Conservation (phyloP, 768 basidiomycete species). For the Plicaturopsis crispa region DNA sequence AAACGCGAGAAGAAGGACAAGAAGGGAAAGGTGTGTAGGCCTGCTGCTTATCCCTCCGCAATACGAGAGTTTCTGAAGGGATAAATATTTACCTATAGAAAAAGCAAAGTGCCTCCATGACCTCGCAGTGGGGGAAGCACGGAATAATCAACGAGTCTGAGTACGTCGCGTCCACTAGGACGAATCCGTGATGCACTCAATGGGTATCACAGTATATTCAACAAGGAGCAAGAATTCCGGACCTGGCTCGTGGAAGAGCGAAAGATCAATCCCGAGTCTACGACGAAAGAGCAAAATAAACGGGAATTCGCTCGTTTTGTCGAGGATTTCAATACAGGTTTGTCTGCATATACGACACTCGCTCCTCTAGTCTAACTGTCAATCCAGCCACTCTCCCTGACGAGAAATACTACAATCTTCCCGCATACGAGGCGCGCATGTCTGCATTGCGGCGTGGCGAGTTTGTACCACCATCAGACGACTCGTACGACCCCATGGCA, state of each 20-base stretch:
- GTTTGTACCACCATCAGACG: conserved; percentile 62
- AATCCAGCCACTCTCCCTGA: conserved; percentile 79
- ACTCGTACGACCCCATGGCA: conserved; percentile 73
- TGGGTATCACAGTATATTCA: conserved; percentile 54
- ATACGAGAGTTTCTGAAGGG: neutral
- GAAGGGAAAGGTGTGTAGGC: conserved; percentile 43
- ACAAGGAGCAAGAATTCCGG: conserved; percentile 80
- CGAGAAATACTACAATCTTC: conserved; percentile 94
- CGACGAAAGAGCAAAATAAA: conserved; percentile 77
- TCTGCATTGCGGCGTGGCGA: conserved; percentile 77
- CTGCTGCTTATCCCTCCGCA: conserved; percentile 1
- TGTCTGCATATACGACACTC: conserved; percentile 7
- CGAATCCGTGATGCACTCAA: neutral
- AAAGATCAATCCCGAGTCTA: conserved; percentile 83
- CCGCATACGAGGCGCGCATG: conserved; percentile 81
- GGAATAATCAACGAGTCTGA: conserved; percentile 82
- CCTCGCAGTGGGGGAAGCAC: conserved; percentile 84
- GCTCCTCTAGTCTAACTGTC: conserved; percentile 1
- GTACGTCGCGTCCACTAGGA: conserved; percentile 37
- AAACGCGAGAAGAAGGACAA: conserved; percentile 67
- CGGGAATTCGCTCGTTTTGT: conserved; percentile 81
- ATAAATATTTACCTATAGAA: conserved; percentile 24
- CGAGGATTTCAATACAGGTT: conserved; percentile 81
- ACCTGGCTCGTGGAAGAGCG: conserved; percentile 93
- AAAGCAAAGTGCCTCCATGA: conserved; percentile 47